Base-by-base conservation (phyloP, 164 flowering plant species). In the Vitis vinifera region DNA sequence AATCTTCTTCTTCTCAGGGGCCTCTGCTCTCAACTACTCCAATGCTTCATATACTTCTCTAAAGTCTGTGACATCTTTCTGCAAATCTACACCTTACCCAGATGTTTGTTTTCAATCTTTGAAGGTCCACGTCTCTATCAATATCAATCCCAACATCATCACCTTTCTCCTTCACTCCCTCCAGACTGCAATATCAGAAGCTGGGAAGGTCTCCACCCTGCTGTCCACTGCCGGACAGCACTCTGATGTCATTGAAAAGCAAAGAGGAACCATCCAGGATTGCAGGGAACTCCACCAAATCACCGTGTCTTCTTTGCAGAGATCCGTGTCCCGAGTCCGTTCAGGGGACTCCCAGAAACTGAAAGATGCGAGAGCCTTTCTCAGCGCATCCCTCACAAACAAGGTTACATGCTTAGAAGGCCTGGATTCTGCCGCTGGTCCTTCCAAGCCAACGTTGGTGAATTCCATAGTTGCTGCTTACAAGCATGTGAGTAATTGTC, bases 361-460 rank as follows among this genome's bases (percentile, higher is more conserved):
- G 10, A 69, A 72, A 1, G 95, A 87, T 66, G 90, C 88, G 0
- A 82, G 80, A 51, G 77, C 91, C 2, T 91, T 82, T 58, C 90
- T 95, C 10, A 91, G 92, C 49, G 98, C 96, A 2, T 89, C 99
- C 7, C 85, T 93, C 23, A 93, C 99, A 1, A 95, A 95, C 86
- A 91, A 88, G 80, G 76, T 75, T 78, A 95, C 99, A 0, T 95
- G 99, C 68, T 69, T 95, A 19, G 99, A 92, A 71, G 94, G 98
- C 52, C 80, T 95, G 0, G 87, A 83, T 2, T 77, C 92, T 0
- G 91, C 94, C 1, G 71, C 88, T 0, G 99, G 99, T 6, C 78
- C 91, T 1, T 49, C 68, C 13, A 88, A 90, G 72, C 81, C 86
- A 2, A 27, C 58, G 3, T 52, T 93, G 0, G 73, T 87, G 13